Evolutionary conservation across 345 rosid species (phyloP).

Genomic region (Syzygium grande): DNA sequence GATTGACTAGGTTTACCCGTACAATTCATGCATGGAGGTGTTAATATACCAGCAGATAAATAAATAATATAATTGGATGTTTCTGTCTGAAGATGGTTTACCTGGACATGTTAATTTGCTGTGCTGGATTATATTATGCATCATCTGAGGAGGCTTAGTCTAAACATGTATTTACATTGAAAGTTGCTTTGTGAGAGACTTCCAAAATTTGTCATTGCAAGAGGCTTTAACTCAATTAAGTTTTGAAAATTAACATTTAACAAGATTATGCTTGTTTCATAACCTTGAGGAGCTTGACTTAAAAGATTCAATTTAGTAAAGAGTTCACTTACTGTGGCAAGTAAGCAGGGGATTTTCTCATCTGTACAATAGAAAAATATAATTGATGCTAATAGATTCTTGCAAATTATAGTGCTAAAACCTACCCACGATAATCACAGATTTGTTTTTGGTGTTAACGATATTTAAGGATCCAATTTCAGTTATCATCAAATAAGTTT

Average conservation of each 20-base stretch:
- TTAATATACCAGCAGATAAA: not conserved
- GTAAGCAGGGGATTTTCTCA: not conserved
- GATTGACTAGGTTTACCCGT: not conserved
- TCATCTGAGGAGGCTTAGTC: not conserved
- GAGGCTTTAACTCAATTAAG: not conserved
- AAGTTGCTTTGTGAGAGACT: not conserved
- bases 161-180: not conserved
- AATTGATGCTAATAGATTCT: not conserved
- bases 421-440: not conserved
- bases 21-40: not conserved
- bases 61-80: not conserved
- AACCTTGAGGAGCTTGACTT: not conserved
- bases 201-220: not conserved
- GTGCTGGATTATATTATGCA: not conserved
- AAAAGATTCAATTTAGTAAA: not conserved
- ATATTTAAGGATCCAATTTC: not conserved
- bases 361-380: not conserved
- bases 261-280: not conserved
- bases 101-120: not conserved
- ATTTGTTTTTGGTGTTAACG: not conserved
- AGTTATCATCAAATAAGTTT: not conserved
- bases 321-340: not conserved
- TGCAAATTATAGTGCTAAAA: not conserved
- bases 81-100: not conserved
- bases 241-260: not conserved